A percentile compares a stretch with the other conserved stretches of the same genome.
phyloP scores from a whole-genome alignment of 2,329 filamentous ascomycete species.

The Exophiala aquamarina region DNA sequence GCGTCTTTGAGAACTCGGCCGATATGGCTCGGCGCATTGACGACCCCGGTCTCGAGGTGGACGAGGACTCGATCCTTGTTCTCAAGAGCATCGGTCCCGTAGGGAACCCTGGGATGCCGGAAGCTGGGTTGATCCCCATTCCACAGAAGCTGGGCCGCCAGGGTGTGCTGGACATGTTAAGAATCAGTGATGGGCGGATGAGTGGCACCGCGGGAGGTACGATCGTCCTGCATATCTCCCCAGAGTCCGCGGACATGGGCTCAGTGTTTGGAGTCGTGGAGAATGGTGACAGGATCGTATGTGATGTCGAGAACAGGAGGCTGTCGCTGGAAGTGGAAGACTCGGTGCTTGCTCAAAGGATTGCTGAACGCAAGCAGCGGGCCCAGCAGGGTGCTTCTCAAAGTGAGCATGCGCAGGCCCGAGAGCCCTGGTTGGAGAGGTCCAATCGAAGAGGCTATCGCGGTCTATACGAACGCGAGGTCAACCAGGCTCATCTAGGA shows the following conservation, averaged over 20 bases:
- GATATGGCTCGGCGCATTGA: constrained; percentile 50
- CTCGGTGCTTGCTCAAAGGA: constrained; percentile 41
- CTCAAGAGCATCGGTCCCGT: constrained; percentile 52
- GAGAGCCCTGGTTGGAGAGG: constrained; percentile 27
- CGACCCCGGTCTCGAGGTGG: constrained; percentile 44
- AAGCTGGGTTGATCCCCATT: constrained; percentile 53
- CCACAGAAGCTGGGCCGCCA: constrained; percentile 48
- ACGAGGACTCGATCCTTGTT: constrained; percentile 46
- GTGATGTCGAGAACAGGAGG: constrained; percentile 44
- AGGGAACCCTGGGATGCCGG: constrained; percentile 55
- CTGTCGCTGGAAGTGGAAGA: constrained; percentile 45
- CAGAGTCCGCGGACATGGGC: constrained; percentile 49
- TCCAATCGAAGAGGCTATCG: constrained; percentile 38
- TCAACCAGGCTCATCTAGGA: constrained; percentile 44
- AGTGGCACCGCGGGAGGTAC: constrained; percentile 57
- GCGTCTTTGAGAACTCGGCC: constrained; percentile 50
- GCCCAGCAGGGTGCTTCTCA: background rate
- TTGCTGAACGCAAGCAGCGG: constrained; percentile 30
- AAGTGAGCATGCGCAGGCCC: background rate
- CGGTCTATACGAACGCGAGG: constrained; percentile 42
- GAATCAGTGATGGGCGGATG: constrained; percentile 56
- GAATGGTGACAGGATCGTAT: constrained; percentile 50
- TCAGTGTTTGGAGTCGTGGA: constrained; percentile 50
- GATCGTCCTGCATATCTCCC: constrained; percentile 54
- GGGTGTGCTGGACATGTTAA: constrained; percentile 54